Percentiles rank a stretch among this genome's conserved stretches.
Evolutionary conservation across 169 alveolate species (phyloP).

Genomic region (Plasmodium sp.): DNA sequence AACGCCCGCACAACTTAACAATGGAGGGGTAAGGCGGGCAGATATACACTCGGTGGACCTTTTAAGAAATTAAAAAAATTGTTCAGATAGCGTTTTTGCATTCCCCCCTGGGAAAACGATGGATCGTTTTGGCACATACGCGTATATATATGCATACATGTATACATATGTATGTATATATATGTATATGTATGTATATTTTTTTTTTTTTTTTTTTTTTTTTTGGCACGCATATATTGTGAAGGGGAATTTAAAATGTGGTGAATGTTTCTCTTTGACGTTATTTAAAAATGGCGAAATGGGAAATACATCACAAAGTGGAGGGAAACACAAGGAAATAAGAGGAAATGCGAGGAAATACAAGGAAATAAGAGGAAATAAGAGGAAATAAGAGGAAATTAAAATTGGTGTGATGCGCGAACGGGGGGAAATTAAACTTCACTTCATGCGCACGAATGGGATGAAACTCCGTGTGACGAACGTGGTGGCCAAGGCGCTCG

Average conservation of each 20-base stretch:
- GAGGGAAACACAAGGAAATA: not conserved
- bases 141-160: too few species aligned
- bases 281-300: not conserved
- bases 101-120: not conserved
- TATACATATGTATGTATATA: too few species aligned
- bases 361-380: not conserved
- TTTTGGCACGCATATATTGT: not conserved
- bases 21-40: not conserved
- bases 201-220: not conserved
- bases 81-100: not conserved
- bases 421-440: not conserved
- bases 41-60: not conserved
- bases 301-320: not conserved
- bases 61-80: not conserved
- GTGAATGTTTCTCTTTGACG: not conserved
- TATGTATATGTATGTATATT: too few species aligned
- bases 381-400: not conserved
- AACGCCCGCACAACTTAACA: constrained; percentile 15
- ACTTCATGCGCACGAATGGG: not conserved
- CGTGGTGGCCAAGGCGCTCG: not conserved
- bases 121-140: not conserved
- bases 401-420: not conserved
- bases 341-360: not conserved
- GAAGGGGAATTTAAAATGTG: not conserved
- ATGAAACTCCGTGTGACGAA: not conserved